Evolutionary conservation across 2,329 filamentous ascomycete species (phyloP), one percentile per base, ranked within the genome.

Genomic region (Neonectria punicea): DNA sequence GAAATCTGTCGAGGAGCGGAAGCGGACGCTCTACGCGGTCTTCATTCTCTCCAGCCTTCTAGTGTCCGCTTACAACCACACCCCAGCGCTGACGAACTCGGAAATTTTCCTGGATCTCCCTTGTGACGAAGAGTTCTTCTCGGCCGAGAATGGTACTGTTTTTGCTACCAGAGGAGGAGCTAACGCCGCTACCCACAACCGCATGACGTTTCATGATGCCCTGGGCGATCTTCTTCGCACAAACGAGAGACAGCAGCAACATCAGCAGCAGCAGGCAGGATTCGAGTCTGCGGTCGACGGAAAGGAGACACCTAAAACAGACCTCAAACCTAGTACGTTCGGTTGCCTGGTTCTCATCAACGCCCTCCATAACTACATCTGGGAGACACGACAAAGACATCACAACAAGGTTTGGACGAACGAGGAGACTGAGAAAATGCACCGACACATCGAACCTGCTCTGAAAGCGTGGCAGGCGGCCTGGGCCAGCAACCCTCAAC

Each of bases 291-390:
- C 69, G 5, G 22, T 58, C 11, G 69, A 73, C 6, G 53, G 59
- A 16, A 39, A 73, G 47, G 86, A 90, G 9, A 74, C 86, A 1
- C 80, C 86, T 1, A 83, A 86, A 68, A 89, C 84, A 58, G 89
- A 93, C 36, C 83, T 96, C 53, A 89, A 88, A 70, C 93, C 94
- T 0, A 98, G 95, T 80, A 94, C 94, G 0, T 97, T 97, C 77
- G 96, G 95, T 9, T 97, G 94, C 76, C 84, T 98, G 32, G 87
- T 98, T 6, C 82, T 99, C 67, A 98, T 98, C 77, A 95, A 97
- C 76, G 94, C 96, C 4, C 84, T 98, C 25, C 96, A 98, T 81
- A 98, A 98, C 73, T 98, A 97, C 79, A 98, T 98, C 49, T 98
- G 96, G 96, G 95, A 98, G 80, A 98, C 94, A 0, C 87, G 95